phyloP scores from a whole-genome alignment of 495 filamentous ascomycete species.

The Neurospora discreta region DNA sequence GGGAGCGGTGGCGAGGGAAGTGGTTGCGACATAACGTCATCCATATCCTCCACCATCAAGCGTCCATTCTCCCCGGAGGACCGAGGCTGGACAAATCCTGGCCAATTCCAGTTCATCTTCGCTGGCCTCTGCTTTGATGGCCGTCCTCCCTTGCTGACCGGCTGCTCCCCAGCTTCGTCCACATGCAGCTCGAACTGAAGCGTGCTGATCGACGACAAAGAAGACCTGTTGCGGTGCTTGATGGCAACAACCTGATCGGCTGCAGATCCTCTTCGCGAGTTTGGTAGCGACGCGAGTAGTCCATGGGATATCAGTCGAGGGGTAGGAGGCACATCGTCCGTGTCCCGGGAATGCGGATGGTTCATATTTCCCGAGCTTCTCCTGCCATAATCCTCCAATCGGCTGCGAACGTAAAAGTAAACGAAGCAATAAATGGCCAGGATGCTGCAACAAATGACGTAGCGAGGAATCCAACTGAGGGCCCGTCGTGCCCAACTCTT shows the following conservation, averaged over 20 bases:
- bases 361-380: constrained; percentile 13
- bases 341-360: constrained; percentile 1
- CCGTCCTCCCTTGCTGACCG: constrained; percentile 5
- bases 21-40: constrained; percentile 2
- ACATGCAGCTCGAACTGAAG: constrained; percentile 6
- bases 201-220: constrained; percentile 22
- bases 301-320: constrained; percentile 31
- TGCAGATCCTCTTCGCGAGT: constrained; percentile 16
- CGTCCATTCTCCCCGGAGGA: background rate
- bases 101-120: constrained; percentile 26
- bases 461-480: constrained; percentile 62
- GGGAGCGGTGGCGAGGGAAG: constrained; percentile 3
- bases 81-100: constrained; percentile 18
- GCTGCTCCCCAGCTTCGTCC: background rate
- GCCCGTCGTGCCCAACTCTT: constrained; percentile 54
- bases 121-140: background rate
- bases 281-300: constrained; percentile 25
- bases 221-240: constrained; percentile 17
- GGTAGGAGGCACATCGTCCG: constrained; percentile 19
- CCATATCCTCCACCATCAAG: constrained; percentile 10
- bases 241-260: constrained; percentile 11
- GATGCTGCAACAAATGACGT: constrained; percentile 52
- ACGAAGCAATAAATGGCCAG: constrained; percentile 52
- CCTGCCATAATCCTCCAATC: constrained; percentile 21
- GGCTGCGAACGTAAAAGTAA: constrained; percentile 49